Conservation (phyloP, 2,329 filamentous ascomycete species). For the Dactylonectria estremocensis region DNA sequence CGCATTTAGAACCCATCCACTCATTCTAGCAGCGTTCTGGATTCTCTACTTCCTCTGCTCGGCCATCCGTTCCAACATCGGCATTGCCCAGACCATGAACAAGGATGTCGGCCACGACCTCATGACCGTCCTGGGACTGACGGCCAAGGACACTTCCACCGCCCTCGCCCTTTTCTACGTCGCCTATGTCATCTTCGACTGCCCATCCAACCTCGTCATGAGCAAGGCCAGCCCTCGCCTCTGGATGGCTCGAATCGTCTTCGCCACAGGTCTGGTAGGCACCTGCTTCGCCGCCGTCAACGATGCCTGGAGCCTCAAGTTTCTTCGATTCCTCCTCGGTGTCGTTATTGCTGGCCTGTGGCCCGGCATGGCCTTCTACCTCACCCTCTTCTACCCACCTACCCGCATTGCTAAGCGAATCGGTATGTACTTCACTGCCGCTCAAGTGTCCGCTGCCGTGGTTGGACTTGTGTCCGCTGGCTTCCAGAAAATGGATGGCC, state of each 20-base stretch:
- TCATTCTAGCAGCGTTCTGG: constrained; percentile 80
- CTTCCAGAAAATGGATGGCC: constrained; percentile 91
- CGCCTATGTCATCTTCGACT: constrained; percentile 90
- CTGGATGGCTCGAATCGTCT: constrained; percentile 94
- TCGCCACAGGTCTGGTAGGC: constrained; percentile 88
- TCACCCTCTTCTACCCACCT: constrained; percentile 93
- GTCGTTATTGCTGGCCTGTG: constrained; percentile 94
- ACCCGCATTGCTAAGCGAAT: constrained; percentile 90
- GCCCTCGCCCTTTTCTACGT: constrained; percentile 93
- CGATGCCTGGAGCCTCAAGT: constrained; percentile 87
- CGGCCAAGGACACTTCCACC: constrained; percentile 84
- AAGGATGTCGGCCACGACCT: constrained; percentile 78
- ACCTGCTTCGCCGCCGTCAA: constrained; percentile 87
- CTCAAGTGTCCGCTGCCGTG: constrained; percentile 90
- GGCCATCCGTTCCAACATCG: constrained; percentile 91
- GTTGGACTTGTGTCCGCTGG: constrained; percentile 92
- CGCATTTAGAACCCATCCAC: neutral
- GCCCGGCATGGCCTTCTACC: constrained; percentile 94
- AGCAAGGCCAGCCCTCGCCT: constrained; percentile 85
- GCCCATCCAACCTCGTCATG: constrained; percentile 92
- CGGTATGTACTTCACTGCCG: constrained; percentile 89
- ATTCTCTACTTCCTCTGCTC: constrained; percentile 92
- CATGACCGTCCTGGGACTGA: constrained; percentile 77
- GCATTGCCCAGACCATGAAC: constrained; percentile 97
- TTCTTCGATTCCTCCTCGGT: constrained; percentile 88